These are phyloP conservation scores for Taiwanofungus camphoratus DNA, from an alignment of 1,284 basidiomycete species.

Conservation along the genomic window DNA sequence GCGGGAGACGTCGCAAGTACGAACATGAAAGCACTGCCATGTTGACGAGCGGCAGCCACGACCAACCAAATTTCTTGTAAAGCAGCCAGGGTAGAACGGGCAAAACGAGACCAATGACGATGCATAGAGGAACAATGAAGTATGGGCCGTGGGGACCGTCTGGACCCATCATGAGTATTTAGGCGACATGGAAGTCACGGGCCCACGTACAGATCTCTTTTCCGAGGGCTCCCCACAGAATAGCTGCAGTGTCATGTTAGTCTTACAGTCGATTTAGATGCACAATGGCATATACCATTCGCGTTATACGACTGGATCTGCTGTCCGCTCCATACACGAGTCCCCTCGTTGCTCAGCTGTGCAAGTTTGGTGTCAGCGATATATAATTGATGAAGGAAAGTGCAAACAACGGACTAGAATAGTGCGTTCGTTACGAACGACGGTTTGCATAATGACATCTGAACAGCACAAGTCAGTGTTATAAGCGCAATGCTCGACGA, in stretches of 20 bases:
- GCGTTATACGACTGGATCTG: constrained; percentile 36
- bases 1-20: constrained; percentile 36
- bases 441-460: constrained; percentile 25
- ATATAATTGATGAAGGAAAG: background rate
- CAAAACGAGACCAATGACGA: constrained; percentile 9
- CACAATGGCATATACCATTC: constrained; percentile 30
- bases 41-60: constrained; percentile 7
- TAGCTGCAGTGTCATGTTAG: constrained; percentile 24
- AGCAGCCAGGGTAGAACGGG: constrained; percentile 7
- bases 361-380: background rate
- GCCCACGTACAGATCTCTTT: constrained; percentile 22
- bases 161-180: constrained; percentile 12
- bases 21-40: constrained; percentile 6
- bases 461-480: background rate
- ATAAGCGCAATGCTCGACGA: background rate
- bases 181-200: constrained; percentile 11
- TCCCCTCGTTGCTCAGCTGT: constrained; percentile 37
- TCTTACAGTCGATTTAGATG: too few species aligned
- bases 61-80: constrained; percentile 6
- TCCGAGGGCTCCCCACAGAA: constrained; percentile 53
- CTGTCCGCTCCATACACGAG: constrained; percentile 48
- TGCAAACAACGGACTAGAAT: constrained; percentile 11
- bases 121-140: constrained; percentile 9
- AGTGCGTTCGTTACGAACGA: constrained; percentile 21
- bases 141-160: constrained; percentile 35